phyloP scores from a whole-genome alignment of 305 asterid genomes.

The Coffea humblotiana region DNA sequence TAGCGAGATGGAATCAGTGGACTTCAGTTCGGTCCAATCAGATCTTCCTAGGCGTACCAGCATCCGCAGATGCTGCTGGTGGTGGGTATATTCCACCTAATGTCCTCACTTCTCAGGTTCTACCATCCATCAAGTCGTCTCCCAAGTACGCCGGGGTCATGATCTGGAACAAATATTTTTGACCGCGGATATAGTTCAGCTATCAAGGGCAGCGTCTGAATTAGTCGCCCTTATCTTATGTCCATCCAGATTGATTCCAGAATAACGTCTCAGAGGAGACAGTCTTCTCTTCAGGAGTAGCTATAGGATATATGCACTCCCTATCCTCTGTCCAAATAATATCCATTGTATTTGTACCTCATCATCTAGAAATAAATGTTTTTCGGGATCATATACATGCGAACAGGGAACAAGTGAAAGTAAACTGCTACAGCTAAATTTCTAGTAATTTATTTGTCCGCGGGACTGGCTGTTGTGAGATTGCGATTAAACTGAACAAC shows the following conservation, averaged over 20 bases:
- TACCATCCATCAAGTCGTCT: slow-evolving; percentile 52
- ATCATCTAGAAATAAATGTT: too few species aligned
- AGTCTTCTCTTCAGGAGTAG: too few species aligned
- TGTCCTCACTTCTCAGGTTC: slow-evolving; percentile 41
- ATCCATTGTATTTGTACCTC: background rate
- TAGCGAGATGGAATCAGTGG: slow-evolving; percentile 56
- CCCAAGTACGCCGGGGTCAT: slow-evolving; percentile 68
- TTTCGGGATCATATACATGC: too few species aligned
- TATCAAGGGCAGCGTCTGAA: slow-evolving; percentile 4
- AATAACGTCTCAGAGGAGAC: too few species aligned
- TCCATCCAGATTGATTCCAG: background rate
- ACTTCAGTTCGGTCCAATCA: slow-evolving; percentile 41
- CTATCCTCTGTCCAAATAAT: background rate
- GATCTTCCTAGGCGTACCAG: slow-evolving; percentile 74
- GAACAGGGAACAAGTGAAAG: too few species aligned
- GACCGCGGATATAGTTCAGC: slow-evolving; percentile 57
- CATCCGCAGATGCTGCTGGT: slow-evolving; percentile 57
- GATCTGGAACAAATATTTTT: slow-evolving; percentile 71
- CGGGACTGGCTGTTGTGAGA: too few species aligned
- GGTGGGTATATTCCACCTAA: slow-evolving; percentile 71
- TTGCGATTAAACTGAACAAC: too few species aligned
- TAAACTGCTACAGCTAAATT: too few species aligned
- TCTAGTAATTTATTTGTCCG: too few species aligned
- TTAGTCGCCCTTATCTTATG: background rate
- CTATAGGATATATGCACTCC: too few species aligned